Evolutionary conservation across 2,329 filamentous ascomycete genomes (phyloP).

Genomic region (Cladosporium colombiae): DNA sequence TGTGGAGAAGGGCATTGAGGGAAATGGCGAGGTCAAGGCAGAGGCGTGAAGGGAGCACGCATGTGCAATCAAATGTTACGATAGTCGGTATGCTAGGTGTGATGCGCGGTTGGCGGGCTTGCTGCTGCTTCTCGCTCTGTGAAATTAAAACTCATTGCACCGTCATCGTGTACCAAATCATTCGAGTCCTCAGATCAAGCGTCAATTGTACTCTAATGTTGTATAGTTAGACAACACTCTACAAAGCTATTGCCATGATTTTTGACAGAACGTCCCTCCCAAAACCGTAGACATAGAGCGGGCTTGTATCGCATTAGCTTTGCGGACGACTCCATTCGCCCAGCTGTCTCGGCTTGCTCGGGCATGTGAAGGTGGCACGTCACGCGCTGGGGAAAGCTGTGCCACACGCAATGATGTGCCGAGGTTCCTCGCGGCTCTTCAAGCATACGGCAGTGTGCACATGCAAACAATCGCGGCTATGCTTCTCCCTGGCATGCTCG

Average conservation of each 20-base stretch:
- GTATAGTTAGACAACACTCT: not conserved
- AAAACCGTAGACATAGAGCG: not conserved
- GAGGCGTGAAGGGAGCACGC: slow-evolving; percentile 21
- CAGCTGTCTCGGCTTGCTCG: slow-evolving; percentile 12
- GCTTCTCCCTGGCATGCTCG: not conserved
- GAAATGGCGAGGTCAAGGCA: slow-evolving; percentile 23
- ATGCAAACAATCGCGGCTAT: slow-evolving; percentile 17
- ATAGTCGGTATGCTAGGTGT: not conserved
- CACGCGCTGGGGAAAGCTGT: slow-evolving; percentile 1
- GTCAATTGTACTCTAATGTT: not conserved
- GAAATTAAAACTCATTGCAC: not conserved
- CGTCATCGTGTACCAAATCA: not conserved
- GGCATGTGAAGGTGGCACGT: slow-evolving; percentile 14
- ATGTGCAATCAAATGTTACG: not conserved
- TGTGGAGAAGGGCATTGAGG: slow-evolving; percentile 33
- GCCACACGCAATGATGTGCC: not conserved
- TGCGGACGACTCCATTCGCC: slow-evolving; percentile 5
- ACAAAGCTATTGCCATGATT: not conserved
- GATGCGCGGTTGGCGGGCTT: not conserved
- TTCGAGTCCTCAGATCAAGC: not conserved
- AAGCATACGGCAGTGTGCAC: slow-evolving; percentile 9
- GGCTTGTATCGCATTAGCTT: not conserved
- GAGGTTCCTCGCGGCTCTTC: slow-evolving; percentile 18
- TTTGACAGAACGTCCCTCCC: not conserved
- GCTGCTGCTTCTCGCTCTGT: not conserved